Percentiles rank a stretch among this genome's conserved stretches.
These are phyloP conservation scores for Akanthomyces uredinophilus DNA, from an alignment of 2,329 filamentous ascomycete species.

Conservation along the genomic window DNA sequence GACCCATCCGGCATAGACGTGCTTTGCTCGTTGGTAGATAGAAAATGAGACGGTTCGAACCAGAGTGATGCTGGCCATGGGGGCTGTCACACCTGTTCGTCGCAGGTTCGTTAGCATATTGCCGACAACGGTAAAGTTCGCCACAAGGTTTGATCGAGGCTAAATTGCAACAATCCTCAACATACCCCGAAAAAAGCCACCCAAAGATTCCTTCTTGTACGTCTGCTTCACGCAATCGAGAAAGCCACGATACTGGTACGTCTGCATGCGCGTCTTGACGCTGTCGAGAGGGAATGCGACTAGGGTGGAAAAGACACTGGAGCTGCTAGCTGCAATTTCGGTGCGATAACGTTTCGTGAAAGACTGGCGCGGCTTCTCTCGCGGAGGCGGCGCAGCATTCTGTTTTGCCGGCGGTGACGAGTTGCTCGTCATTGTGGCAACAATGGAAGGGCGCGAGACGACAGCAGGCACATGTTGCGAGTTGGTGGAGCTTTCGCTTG, in stretches of 20 bases:
- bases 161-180: slow-evolving; percentile 1
- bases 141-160: neutral
- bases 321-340: slow-evolving; percentile 71
- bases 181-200: slow-evolving; percentile 77
- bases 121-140: neutral
- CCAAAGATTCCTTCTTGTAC: slow-evolving; percentile 66
- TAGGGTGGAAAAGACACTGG: slow-evolving; percentile 73
- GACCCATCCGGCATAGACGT: slow-evolving; percentile 66
- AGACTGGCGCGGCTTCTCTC: slow-evolving; percentile 23
- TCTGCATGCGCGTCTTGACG: slow-evolving; percentile 86
- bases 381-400: neutral
- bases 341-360: slow-evolving; percentile 72
- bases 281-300: slow-evolving; percentile 83
- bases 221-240: slow-evolving; percentile 70
- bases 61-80: slow-evolving; percentile 72
- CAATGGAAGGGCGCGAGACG: slow-evolving; percentile 2
- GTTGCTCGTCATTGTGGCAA: slow-evolving; percentile 6
- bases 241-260: slow-evolving; percentile 72
- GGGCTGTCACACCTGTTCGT: slow-evolving; percentile 63
- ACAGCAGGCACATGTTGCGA: slow-evolving; percentile 11
- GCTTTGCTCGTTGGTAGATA: slow-evolving; percentile 73
- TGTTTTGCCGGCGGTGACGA: neutral
- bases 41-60: slow-evolving; percentile 76
- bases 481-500: slow-evolving; percentile 11
- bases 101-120: neutral